A percentile compares a stretch with the other conserved stretches of the same genome.
phyloP scores from a whole-genome alignment of 2,329 filamentous ascomycete species.

The Aspergillus costaricaensis region DNA sequence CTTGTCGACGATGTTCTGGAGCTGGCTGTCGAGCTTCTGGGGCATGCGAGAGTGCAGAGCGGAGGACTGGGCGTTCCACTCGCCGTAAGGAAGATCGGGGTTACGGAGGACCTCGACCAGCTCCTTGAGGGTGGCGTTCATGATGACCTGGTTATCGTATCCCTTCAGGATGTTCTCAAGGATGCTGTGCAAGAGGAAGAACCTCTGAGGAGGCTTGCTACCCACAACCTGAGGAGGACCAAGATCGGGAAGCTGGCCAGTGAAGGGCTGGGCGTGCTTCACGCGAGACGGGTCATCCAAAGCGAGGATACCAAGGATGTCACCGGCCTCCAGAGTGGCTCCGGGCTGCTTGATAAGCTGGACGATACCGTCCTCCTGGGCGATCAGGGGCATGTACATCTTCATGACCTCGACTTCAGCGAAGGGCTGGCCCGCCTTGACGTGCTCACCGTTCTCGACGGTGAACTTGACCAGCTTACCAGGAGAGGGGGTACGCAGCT shows the following conservation, averaged over 20 bases:
- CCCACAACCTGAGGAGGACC: constrained; percentile 85
- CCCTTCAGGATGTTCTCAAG: constrained; percentile 86
- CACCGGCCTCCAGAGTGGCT: constrained; percentile 94
- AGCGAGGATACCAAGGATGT: constrained; percentile 95
- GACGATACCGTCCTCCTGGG: constrained; percentile 92
- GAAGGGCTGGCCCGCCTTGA: constrained; percentile 87
- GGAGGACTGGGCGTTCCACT: constrained; percentile 94
- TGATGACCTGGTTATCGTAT: constrained; percentile 97
- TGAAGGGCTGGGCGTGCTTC: constrained; percentile 93
- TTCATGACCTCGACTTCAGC: constrained; percentile 99
- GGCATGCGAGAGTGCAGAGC: constrained; percentile 98
- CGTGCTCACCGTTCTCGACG: constrained; percentile 91
- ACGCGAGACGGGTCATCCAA: constrained; percentile 94
- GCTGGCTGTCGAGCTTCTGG: constrained; percentile 79
- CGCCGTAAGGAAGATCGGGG: constrained; percentile 88
- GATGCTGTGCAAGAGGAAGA: constrained; percentile 73
- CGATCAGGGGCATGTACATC: constrained; percentile 99
- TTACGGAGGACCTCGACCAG: constrained; percentile 88
- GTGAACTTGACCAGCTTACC: constrained; percentile 98
- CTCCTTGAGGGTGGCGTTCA: constrained; percentile 82
- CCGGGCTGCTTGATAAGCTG: constrained; percentile 99
- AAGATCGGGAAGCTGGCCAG: constrained; percentile 83
- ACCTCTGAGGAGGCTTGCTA: constrained; percentile 87
- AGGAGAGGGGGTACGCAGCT: constrained; percentile 89
- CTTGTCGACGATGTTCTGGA: constrained; percentile 83